Evolutionary conservation across 1,284 basidiomycete genomes (phyloP).

Genomic region (Wolfiporia cocos): DNA sequence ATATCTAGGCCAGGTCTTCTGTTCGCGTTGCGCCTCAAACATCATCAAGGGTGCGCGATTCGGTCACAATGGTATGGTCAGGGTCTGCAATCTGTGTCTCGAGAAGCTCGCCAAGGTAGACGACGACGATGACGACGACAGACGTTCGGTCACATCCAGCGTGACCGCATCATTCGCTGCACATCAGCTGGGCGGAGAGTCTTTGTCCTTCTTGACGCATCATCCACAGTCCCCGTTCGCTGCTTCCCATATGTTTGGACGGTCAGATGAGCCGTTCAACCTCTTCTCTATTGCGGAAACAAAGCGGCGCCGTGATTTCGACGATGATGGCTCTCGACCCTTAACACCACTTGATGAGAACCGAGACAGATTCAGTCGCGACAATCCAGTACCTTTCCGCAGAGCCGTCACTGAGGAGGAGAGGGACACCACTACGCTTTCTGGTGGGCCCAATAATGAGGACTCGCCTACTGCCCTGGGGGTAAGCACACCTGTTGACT

Average conservation of each 20-base stretch:
- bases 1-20: slow-evolving; percentile 79
- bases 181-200: slow-evolving; percentile 54
- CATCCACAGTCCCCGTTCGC: slow-evolving; percentile 83
- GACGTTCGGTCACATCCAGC: slow-evolving; percentile 68
- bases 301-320: slow-evolving; percentile 47
- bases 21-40: slow-evolving; percentile 93
- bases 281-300: slow-evolving; percentile 77
- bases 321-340: slow-evolving; percentile 47
- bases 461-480: slow-evolving; percentile 40
- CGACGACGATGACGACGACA: slow-evolving; percentile 80
- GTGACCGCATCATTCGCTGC: slow-evolving; percentile 50
- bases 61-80: slow-evolving; percentile 87
- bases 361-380: slow-evolving; percentile 40
- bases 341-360: slow-evolving; percentile 42
- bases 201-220: slow-evolving; percentile 37
- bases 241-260: slow-evolving; percentile 79
- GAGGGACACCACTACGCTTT: slow-evolving; percentile 41
- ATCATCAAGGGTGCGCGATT: slow-evolving; percentile 95
- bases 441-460: slow-evolving; percentile 36
- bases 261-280: slow-evolving; percentile 69
- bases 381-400: slow-evolving; percentile 77
- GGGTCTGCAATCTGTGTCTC: slow-evolving; percentile 92
- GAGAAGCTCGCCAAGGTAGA: slow-evolving; percentile 81
- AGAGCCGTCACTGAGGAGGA: slow-evolving; percentile 77
- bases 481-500: slow-evolving; percentile 48